A percentile compares a stretch with the other conserved stretches of the same genome.
These are phyloP conservation scores for Populus trichocarpa DNA, from an alignment of 441 rosid species.

Conservation along the genomic window DNA sequence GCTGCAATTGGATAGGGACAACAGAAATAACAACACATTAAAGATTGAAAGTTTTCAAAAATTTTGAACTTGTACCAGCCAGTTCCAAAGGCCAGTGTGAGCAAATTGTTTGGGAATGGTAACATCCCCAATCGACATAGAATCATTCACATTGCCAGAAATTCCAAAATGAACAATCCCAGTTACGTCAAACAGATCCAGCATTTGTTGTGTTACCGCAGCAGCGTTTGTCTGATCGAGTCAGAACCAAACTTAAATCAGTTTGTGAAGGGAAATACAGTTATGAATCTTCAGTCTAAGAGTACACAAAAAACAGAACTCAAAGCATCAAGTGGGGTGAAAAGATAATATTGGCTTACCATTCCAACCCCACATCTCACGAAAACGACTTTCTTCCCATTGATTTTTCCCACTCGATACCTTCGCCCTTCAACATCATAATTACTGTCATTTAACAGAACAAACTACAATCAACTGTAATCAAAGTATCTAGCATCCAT, in stretches of 20 bases:
- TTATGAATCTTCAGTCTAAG: neutral
- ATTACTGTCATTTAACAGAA: neutral
- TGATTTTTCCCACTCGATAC: slow-evolving; percentile 31
- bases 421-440: slow-evolving; percentile 31
- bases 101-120: slow-evolving; percentile 43
- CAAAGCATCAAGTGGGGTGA: too few species aligned
- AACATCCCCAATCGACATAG: slow-evolving; percentile 54
- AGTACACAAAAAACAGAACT: neutral
- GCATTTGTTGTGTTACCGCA: slow-evolving; percentile 47
- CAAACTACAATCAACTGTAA: neutral
- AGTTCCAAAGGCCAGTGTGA: slow-evolving; percentile 42
- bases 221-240: slow-evolving; percentile 45
- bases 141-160: slow-evolving; percentile 41
- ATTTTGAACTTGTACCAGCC: neutral
- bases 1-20: neutral
- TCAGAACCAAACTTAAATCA: neutral
- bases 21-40: neutral
- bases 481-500: neutral
- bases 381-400: slow-evolving; percentile 33
- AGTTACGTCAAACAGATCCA: slow-evolving; percentile 32
- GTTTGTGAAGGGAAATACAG: neutral
- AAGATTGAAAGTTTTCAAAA: neutral
- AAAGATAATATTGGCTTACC: slow-evolving; percentile 11
- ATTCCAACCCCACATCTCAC: slow-evolving; percentile 46
- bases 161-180: slow-evolving; percentile 56